Base-by-base conservation (phyloP, 2,329 filamentous ascomycete genomes). In the Ophiostoma pallidulum region DNA sequence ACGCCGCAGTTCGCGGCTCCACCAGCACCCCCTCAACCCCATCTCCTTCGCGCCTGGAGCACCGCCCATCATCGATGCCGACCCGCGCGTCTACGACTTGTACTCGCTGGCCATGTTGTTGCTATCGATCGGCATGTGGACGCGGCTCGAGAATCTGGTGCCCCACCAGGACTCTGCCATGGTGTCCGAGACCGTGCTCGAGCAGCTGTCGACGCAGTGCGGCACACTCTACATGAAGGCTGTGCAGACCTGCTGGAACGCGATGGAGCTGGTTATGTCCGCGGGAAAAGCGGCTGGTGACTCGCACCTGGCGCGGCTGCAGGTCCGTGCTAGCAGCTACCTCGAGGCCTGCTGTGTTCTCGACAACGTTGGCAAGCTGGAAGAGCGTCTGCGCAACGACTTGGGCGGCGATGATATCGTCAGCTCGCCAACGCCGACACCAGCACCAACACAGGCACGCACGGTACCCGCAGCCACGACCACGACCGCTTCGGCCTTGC, bases 81-180 rank as follows among this genome's bases (percentile, higher is more conserved):
- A 80, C 47, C 74, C 73, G 35, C 75, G 78, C 33, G 72, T 77
- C 1, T 66, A 79, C 28, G 86, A 90, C 51, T 66, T 90, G 2
- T 88, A 88, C 60, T 81, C 83, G 7, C 69, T 91, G 1, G 83
- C 83, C 16, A 76, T 88, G 66, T 66, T 88, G 4, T 70, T 91
- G 0, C 68, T 89, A 3, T 86, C 86, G 7, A 78, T 90, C 45
- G 86, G 86, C 7, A 64, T 90, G 8, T 91, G 86, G 86, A 78
- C 76, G 4, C 80, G 78, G 10, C 69, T 88, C 0, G 75, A 78
- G 47, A 67, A 71, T 16, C 64, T 80, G 0, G 67, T 71, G 1
- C 62, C 71, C 0, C 64, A 66, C 32, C 67, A 58, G 57, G 70
- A 62, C 38, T 64, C 66, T 0, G 62, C 78, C 12, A 72, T 72